These are phyloP conservation scores for Ophiostoma ips DNA, from an alignment of 2,329 filamentous ascomycete genomes.

Conservation along the genomic window DNA sequence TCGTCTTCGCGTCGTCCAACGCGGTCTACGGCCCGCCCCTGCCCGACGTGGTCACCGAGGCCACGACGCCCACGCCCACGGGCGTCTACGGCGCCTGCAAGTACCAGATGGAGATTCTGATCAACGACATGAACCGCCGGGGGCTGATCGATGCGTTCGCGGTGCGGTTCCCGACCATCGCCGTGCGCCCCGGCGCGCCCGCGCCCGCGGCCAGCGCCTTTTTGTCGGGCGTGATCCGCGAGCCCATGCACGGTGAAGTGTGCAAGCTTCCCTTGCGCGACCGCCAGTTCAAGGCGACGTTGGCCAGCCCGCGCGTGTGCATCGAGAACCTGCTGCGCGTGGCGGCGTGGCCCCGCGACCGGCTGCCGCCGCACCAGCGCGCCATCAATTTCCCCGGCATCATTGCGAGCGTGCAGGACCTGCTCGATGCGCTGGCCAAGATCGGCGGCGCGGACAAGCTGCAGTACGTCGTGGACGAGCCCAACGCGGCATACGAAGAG, in stretches of 20 bases:
- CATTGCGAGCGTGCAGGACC: constrained; percentile 42
- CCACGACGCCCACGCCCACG: constrained; percentile 41
- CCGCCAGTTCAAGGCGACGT: constrained; percentile 35
- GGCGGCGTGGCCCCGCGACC: constrained; percentile 24
- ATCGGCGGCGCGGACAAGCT: constrained; percentile 42
- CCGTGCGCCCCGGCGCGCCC: constrained; percentile 45
- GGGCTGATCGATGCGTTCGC: constrained; percentile 43
- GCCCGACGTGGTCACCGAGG: constrained; percentile 35
- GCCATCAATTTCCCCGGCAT: constrained; percentile 45
- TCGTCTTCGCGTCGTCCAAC: constrained; percentile 48
- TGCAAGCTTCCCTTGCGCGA: constrained; percentile 39
- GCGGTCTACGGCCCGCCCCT: constrained; percentile 49
- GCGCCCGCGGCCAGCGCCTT: constrained; percentile 50
- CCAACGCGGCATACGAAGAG: constrained; percentile 37
- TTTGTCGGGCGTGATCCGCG: constrained; percentile 49
- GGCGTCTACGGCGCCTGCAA: constrained; percentile 51
- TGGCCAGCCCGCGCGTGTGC: constrained; percentile 38
- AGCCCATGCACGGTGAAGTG: constrained; percentile 41
- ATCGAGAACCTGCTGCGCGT: constrained; percentile 39
- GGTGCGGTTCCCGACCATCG: constrained; percentile 47
- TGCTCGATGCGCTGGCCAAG: constrained; percentile 43
- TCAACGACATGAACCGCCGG: constrained; percentile 49
- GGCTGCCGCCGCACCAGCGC: constrained; percentile 32
- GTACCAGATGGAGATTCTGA: constrained; percentile 44
- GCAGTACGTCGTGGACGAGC: constrained; percentile 38